phyloP scores from a whole-genome alignment of 495 filamentous ascomycete species.

The Monascus purpureus region DNA sequence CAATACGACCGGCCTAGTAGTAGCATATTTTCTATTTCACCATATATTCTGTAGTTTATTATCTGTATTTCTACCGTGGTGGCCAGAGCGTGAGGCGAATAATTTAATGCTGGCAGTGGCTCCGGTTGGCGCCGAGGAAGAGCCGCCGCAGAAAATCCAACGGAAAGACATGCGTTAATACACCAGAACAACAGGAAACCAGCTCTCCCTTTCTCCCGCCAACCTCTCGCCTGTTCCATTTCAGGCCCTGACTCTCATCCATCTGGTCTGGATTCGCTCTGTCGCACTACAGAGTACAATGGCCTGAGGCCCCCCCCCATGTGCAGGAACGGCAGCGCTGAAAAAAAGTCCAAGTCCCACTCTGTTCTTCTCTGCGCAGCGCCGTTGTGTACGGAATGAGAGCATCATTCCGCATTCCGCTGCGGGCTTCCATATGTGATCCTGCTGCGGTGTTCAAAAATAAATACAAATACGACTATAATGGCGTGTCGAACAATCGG shows the following conservation, averaged over 20 bases:
- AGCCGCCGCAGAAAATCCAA: background rate
- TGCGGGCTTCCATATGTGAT: constrained; percentile 23
- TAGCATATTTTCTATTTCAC: too few species aligned
- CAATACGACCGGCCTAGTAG: too few species aligned
- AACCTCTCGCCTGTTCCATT: background rate
- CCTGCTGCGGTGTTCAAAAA: constrained; percentile 16
- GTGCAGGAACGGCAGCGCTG: background rate
- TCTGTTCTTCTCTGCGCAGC: too few species aligned
- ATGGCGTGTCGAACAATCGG: too few species aligned
- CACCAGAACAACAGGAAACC: background rate
- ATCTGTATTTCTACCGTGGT: too few species aligned
- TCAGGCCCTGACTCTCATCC: background rate
- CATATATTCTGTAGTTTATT: too few species aligned
- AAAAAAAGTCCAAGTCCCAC: too few species aligned
- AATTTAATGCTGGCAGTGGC: background rate
- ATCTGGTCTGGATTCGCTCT: background rate
- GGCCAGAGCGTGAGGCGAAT: background rate
- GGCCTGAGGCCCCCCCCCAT: background rate
- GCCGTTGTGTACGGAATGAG: constrained; percentile 20
- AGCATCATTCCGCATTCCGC: constrained; percentile 21
- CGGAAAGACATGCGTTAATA: too few species aligned
- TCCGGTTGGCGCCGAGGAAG: background rate
- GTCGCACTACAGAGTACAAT: background rate
- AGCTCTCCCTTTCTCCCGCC: background rate
- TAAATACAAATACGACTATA: too few species aligned